Base-by-base conservation (phyloP, 2,329 filamentous ascomycete genomes). In the Truncatella angustata region DNA sequence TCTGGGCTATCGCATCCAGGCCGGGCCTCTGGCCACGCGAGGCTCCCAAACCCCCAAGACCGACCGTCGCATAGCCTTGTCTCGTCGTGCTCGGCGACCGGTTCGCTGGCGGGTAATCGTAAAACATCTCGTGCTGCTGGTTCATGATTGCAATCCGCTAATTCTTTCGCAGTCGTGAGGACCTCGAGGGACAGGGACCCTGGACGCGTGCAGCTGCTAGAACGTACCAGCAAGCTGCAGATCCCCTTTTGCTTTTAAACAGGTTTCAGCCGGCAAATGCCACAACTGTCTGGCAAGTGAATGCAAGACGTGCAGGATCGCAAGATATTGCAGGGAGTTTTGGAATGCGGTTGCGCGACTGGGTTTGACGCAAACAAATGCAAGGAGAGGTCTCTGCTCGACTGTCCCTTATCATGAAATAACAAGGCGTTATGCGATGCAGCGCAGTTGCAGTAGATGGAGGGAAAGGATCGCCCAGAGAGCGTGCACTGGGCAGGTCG, bases 1-100 rank as follows among this genome's bases (percentile, higher is more conserved):
- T 80, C 52, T 85, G 83, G 55, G 80, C 82, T 65, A 88, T 87
- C 55, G 79, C 78, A 60, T 96, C 91, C 67, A 92, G 90, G 60
- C 88, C 88, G 7, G 11, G 40, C 61, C 90, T 83, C 61, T 91
- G 92, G 39, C 84, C 76, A 66, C 88, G 86, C 60, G 88, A 84
- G 64, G 87, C 84, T 45, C 67, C 59, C 30, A 73, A 52, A 39
- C 69, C 66, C 28, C 66, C 74, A 76, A 86, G 76, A 66, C 76
- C 77, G 63, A 81, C 80, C 61, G 81, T 82, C 51, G 69, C 72
- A 57, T 80, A 81, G 52, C 75, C 78, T 55, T 88, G 88, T 67
- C 78, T 71, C 47, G 88, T 85, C 28, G 87, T 85, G 65, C 83
- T 86, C 35, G 90, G 90, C 58, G 87, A 90, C 65, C 89, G 87